phyloP scores from a whole-genome alignment of 768 basidiomycete species.

The Trametes cingulata region DNA sequence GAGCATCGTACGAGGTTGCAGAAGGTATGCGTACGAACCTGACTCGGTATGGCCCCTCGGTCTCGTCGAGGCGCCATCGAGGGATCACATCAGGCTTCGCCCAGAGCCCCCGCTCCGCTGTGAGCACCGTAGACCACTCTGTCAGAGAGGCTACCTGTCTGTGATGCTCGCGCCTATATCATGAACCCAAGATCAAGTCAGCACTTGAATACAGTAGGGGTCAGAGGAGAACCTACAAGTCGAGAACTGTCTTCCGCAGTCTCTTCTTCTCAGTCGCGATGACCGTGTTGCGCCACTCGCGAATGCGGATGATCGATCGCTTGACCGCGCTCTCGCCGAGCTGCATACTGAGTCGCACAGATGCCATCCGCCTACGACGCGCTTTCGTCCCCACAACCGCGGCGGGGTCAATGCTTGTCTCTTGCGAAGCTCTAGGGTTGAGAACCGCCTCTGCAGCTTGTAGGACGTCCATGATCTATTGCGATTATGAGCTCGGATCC shows the following conservation, averaged over 20 bases:
- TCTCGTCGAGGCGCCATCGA: slow-evolving; percentile 85
- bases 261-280: slow-evolving; percentile 70
- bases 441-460: slow-evolving; percentile 54
- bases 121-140: slow-evolving; percentile 62
- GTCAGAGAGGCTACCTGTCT: slow-evolving; percentile 62
- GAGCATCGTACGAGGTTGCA: not conserved
- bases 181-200: not conserved
- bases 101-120: slow-evolving; percentile 85
- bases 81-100: slow-evolving; percentile 48
- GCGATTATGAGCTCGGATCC: not conserved
- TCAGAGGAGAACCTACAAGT: slow-evolving; percentile 53
- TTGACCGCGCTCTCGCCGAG: slow-evolving; percentile 62
- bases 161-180: slow-evolving; percentile 68
- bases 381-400: slow-evolving; percentile 55
- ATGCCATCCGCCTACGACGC: slow-evolving; percentile 52
- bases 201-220: not conserved
- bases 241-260: slow-evolving; percentile 68
- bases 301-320: slow-evolving; percentile 62
- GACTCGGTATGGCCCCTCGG: slow-evolving; percentile 86
- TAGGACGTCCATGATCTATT: slow-evolving; percentile 59
- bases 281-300: slow-evolving; percentile 75
- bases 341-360: slow-evolving; percentile 61
- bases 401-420: slow-evolving; percentile 52
- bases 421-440: slow-evolving; percentile 46
- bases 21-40: slow-evolving; percentile 48